phyloP scores from a whole-genome alignment of 768 basidiomycete genomes.

The Hygrocybe punicea region DNA sequence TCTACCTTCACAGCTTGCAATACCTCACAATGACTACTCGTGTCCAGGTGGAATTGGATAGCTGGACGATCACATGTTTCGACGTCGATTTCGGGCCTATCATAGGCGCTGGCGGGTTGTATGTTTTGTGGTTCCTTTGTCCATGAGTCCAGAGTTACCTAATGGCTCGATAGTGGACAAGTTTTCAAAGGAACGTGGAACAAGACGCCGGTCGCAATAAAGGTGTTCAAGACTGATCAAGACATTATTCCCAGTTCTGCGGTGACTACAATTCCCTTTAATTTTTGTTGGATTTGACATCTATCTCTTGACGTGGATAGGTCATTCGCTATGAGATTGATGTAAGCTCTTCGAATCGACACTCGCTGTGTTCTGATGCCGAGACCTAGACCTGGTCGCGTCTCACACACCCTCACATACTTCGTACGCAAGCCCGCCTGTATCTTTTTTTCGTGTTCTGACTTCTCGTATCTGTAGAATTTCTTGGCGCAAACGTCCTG shows the following conservation, averaged over 20 bases:
- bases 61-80: conserved; percentile 21
- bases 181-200: conserved; percentile 24
- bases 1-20: conserved; percentile 17
- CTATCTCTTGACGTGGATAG: conserved; percentile 1
- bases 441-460: neutral
- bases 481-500: conserved; percentile 25
- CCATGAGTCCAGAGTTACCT: neutral
- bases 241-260: conserved; percentile 11
- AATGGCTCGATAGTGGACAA: conserved; percentile 11
- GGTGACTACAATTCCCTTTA: conserved; percentile 9
- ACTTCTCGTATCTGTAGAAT: conserved; percentile 12
- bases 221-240: conserved; percentile 17
- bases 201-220: conserved; percentile 22
- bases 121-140: conserved; percentile 4
- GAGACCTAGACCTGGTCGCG: conserved; percentile 17
- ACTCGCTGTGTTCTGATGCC: neutral
- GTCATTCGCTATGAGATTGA: conserved; percentile 12
- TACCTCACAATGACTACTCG: conserved; percentile 19
- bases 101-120: conserved; percentile 29
- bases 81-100: conserved; percentile 20
- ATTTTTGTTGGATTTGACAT: neutral
- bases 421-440: conserved; percentile 12
- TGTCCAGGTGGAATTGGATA: conserved; percentile 14
- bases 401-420: conserved; percentile 20
- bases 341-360: neutral